phyloP scores from a whole-genome alignment of 345 rosid species.

The Citrus inodora region DNA sequence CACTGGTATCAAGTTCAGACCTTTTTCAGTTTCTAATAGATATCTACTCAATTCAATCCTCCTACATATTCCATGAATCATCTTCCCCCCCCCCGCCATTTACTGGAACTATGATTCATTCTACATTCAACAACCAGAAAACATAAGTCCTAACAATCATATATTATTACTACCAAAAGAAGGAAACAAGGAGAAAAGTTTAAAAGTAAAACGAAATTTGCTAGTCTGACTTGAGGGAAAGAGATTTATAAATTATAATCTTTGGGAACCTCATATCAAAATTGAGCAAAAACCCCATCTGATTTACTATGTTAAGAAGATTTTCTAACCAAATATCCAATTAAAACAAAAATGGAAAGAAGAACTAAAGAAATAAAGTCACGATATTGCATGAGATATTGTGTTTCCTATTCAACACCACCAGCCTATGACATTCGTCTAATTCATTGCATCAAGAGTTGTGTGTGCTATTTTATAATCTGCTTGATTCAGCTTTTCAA shows the following conservation, averaged over 20 bases:
- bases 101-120: not conserved
- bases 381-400: not conserved
- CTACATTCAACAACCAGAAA: not conserved
- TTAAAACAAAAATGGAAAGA: not conserved
- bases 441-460: not conserved
- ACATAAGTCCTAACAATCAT: not conserved
- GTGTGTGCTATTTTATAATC: not conserved
- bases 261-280: not conserved
- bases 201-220: not conserved
- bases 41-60: not conserved
- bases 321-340: not conserved
- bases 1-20: not conserved
- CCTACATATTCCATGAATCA: not conserved
- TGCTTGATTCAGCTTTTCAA: not conserved
- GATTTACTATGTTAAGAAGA: not conserved
- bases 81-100: not conserved
- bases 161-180: not conserved
- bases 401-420: not conserved
- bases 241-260: not conserved
- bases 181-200: not conserved
- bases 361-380: not conserved
- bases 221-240: not conserved
- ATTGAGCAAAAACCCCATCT: not conserved
- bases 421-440: not conserved
- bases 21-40: not conserved